These are phyloP conservation scores for Arthroderma sp. DNA, from an alignment of 2,329 filamentous ascomycete genomes.

Conservation along the genomic window DNA sequence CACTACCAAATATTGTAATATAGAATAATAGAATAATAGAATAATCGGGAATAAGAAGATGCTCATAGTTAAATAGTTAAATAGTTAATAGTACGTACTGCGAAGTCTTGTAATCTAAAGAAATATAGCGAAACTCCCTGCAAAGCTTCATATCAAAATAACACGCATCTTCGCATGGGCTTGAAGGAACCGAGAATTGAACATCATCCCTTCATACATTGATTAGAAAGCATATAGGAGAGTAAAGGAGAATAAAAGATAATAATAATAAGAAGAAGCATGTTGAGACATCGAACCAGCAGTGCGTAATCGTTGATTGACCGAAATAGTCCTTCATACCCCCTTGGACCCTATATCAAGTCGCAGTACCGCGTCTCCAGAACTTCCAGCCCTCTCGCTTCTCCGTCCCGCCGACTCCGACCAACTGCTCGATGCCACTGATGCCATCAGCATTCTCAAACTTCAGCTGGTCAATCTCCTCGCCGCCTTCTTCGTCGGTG, in stretches of 20 bases:
- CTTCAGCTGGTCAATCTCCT: constrained; percentile 85
- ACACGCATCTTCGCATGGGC: neutral
- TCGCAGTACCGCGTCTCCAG: constrained; percentile 44
- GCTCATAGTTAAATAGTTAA: neutral
- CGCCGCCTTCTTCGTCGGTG: constrained; percentile 65
- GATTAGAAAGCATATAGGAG: neutral
- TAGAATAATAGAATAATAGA: neutral
- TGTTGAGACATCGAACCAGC: neutral
- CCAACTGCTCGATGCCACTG: constrained; percentile 74
- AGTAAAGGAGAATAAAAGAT: neutral
- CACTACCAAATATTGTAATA: neutral
- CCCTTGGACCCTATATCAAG: neutral
- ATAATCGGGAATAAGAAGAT: neutral
- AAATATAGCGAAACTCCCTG: neutral
- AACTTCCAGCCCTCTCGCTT: constrained; percentile 77
- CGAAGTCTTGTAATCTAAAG: neutral
- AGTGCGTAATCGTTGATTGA: neutral
- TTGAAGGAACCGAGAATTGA: neutral
- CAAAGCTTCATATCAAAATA: too few species aligned
- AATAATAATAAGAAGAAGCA: neutral
- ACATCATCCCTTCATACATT: neutral
- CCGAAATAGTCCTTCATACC: neutral
- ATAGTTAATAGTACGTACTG: neutral
- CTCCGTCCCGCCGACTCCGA: constrained; percentile 61
- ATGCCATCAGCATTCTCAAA: constrained; percentile 74